A percentile compares a stretch with the other conserved stretches of the same genome.
Conservation (phyloP, 2,329 filamentous ascomycete species). For the Zarea fungicola region DNA sequence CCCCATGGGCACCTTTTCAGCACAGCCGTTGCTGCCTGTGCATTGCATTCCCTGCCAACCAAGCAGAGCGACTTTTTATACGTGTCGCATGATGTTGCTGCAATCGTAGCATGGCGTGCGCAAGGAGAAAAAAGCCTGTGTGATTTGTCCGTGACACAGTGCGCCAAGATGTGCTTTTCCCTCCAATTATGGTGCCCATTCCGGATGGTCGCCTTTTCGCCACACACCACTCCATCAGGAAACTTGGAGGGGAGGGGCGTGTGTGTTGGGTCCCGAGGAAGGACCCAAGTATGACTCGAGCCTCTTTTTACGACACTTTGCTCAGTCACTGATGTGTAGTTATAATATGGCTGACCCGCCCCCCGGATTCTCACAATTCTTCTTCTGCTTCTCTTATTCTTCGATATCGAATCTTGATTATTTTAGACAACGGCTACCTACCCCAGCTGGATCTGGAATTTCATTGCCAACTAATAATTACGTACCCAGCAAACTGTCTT, state of each 20-base stretch:
- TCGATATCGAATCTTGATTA: not conserved
- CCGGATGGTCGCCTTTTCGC: conserved; percentile 4
- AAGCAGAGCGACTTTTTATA: not conserved
- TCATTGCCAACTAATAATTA: not conserved
- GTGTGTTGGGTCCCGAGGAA: conserved; percentile 12
- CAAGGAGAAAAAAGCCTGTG: not conserved
- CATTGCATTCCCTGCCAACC: not conserved
- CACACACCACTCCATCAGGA: conserved; percentile 1
- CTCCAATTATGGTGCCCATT: not conserved
- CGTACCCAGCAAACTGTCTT: not conserved
- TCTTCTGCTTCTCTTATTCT: not conserved
- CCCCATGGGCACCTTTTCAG: not conserved
- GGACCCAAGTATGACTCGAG: conserved; percentile 12
- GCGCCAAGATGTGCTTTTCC: not conserved
- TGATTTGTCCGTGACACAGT: conserved; percentile 4
- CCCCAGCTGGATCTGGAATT: conserved; percentile 9
- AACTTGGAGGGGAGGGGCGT: conserved; percentile 6
- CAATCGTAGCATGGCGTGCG: not conserved
- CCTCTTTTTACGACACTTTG: conserved; percentile 2
- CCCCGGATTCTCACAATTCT: not conserved
- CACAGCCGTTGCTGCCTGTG: not conserved
- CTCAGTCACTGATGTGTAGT: conserved; percentile 4
- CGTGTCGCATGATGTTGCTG: no score
- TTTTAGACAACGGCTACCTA: not conserved
- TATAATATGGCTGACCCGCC: conserved; percentile 1